Evolutionary conservation across 345 rosid genomes (phyloP), one percentile per base, ranked within the genome.

Genomic region (Populus davidiana): DNA sequence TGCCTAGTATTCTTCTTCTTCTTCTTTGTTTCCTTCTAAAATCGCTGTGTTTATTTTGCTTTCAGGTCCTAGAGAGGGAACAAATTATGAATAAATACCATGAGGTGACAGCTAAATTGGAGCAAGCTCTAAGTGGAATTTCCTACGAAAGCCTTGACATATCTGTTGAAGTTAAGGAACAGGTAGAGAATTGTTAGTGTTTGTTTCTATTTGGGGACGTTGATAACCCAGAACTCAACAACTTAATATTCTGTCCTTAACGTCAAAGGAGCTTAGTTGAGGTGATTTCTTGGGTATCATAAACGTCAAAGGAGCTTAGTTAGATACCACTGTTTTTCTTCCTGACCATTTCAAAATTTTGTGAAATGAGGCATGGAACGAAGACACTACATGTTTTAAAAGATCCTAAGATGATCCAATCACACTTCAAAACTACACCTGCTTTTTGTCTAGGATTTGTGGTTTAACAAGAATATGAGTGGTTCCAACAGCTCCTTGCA

Each of bases 81-180:
- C 87, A 87, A 71, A 86, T 92, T 79, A 88, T 92, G 87, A 79
- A 80, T 79, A 90, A 85, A 71, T 89, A 88, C 78, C 78, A 86
- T 82, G 94, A 90, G 79, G 86, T 93, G 80, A 92, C 96, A 11
- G 83, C 84, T 13, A 85, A 73, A 77, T 61, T 93, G 84, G 96
- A 93, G 81, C 92, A 89, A 83, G 89, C 94, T 71, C 84, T 96
- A 76, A 87, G 91, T 81, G 83, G 82, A 83, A 87, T 93, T 81
- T 81, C 96, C 29, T 87, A 50, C 75, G 92, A 92, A 73, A 86
- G 83, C 71, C 93, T 96, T 20, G 98, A 92, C 74, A 93, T 96
- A 76, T 92, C 98, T 5, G 98, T 93, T 83, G 99, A 96, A 92
- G 98, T 96, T 73, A 96, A 92, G 78, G 99, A 96, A 77, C 99